A percentile compares a stretch with the other conserved stretches of the same genome.
Evolutionary conservation across 1,284 basidiomycete species (phyloP).

Genomic region (Butyriboletus appendiculatus): DNA sequence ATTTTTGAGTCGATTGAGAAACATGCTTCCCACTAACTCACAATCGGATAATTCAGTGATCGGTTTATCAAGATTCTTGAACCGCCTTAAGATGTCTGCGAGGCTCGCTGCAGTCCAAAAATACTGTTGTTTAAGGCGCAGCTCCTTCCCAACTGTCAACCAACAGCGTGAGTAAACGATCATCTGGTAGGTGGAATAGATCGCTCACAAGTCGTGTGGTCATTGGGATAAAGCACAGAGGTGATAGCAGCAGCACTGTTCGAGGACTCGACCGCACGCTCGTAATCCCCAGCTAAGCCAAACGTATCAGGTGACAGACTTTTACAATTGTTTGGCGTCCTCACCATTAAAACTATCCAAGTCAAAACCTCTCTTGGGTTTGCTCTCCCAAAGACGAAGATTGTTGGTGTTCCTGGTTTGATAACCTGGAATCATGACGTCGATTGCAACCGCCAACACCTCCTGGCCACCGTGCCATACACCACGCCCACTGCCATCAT

Average conservation of each 20-base stretch:
- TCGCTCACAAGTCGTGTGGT: constrained; percentile 66
- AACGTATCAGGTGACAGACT: neutral
- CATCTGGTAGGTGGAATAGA: neutral
- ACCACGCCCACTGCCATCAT: constrained; percentile 61
- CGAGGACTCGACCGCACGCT: constrained; percentile 80
- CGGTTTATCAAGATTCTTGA: constrained; percentile 77
- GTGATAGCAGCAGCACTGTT: constrained; percentile 92
- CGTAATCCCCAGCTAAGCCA: constrained; percentile 80
- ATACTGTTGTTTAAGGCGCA: constrained; percentile 93
- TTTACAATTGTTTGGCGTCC: constrained; percentile 1
- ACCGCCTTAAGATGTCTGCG: constrained; percentile 82
- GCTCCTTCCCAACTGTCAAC: constrained; percentile 77
- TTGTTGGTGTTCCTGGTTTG: constrained; percentile 78
- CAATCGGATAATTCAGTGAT: constrained; percentile 81
- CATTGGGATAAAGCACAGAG: constrained; percentile 85
- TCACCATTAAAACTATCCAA: constrained; percentile 88
- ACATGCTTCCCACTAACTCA: constrained; percentile 35
- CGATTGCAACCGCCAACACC: constrained; percentile 88
- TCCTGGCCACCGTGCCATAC: constrained; percentile 90
- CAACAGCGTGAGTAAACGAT: constrained; percentile 1
- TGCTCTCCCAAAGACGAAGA: constrained; percentile 79
- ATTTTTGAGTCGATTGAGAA: constrained; percentile 3
- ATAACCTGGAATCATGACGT: constrained; percentile 90
- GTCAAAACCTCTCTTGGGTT: constrained; percentile 91
- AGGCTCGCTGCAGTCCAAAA: constrained; percentile 89